phyloP scores from a whole-genome alignment of 1,139 yeast species.

The Debaryomyces nepalensis region DNA sequence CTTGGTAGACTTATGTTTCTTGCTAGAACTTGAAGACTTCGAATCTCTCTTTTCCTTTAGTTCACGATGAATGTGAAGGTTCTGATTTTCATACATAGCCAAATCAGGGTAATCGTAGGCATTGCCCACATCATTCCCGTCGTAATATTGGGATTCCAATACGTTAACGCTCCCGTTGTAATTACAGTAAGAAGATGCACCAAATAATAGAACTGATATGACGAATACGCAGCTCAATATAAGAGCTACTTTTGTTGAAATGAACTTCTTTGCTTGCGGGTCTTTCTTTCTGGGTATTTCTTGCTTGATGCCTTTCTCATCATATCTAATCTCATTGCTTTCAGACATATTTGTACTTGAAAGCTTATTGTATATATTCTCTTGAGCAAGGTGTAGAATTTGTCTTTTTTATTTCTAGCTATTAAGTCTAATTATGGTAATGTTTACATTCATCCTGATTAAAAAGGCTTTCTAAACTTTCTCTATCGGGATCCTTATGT shows the following conservation, averaged over 20 bases:
- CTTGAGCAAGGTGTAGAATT: neutral
- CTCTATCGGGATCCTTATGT: neutral
- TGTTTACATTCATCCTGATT: constrained; percentile 9
- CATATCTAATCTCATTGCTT: neutral
- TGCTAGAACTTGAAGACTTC: constrained; percentile 9
- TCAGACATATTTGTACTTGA: neutral
- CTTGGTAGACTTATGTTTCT: constrained; percentile 4
- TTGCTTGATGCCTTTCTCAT: neutral
- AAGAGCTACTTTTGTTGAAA: neutral
- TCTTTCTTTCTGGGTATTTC: neutral
- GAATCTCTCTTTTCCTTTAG: constrained; percentile 5
- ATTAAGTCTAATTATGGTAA: constrained; percentile 12
- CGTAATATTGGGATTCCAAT: neutral
- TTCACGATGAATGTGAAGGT: neutral
- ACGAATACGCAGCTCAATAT: neutral
- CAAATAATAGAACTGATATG: neutral
- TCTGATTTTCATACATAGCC: neutral
- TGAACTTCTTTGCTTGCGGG: neutral
- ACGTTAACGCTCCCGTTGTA: neutral
- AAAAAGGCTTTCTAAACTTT: neutral
- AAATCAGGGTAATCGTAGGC: neutral
- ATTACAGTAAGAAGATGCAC: neutral
- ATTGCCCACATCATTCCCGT: neutral
- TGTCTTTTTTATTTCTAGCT: neutral
- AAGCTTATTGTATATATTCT: neutral